Conservation (phyloP, 331 rosid species). For the Telfairia occidentalis region DNA sequence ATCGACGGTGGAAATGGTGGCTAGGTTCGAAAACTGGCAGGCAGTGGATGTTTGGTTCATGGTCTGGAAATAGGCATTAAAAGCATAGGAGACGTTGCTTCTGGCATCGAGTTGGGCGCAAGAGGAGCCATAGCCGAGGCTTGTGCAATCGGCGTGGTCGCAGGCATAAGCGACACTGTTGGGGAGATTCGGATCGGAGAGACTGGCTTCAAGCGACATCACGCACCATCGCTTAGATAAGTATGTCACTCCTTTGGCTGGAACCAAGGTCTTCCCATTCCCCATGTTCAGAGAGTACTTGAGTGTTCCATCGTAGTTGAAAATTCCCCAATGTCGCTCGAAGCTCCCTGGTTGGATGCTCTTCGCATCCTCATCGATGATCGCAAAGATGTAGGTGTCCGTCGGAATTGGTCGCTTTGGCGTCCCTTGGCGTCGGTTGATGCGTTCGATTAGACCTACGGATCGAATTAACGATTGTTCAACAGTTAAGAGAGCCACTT, state of each 20-base stretch:
- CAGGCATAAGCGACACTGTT: slow-evolving; percentile 53
- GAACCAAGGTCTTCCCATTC: slow-evolving; percentile 32
- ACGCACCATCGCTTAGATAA: slow-evolving; percentile 67
- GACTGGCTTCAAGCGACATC: slow-evolving; percentile 51
- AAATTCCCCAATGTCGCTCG: slow-evolving; percentile 90
- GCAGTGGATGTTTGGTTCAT: slow-evolving; percentile 54
- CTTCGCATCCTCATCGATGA: slow-evolving; percentile 78
- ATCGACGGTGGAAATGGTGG: slow-evolving; percentile 31
- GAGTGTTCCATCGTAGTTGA: slow-evolving; percentile 61
- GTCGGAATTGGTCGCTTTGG: slow-evolving; percentile 58
- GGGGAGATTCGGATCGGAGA: slow-evolving; percentile 34
- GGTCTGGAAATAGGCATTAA: slow-evolving; percentile 65
- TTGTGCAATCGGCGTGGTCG: slow-evolving; percentile 71
- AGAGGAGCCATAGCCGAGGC: slow-evolving; percentile 60
- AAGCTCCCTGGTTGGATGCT: slow-evolving; percentile 72
- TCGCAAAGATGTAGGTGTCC: slow-evolving; percentile 57
- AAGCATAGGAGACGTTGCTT: slow-evolving; percentile 76
- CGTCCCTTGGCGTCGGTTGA: slow-evolving; percentile 44
- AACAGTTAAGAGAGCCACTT: too few species aligned
- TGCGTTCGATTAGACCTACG: slow-evolving; percentile 36
- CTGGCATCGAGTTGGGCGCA: slow-evolving; percentile 49
- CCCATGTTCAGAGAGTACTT: slow-evolving; percentile 56
- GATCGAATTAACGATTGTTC: too few species aligned
- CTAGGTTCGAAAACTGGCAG: slow-evolving; percentile 43
- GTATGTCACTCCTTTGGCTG: slow-evolving; percentile 66